Evolutionary conservation across 1,284 basidiomycete genomes (phyloP).

Genomic region (Leccinum pallidistipes): DNA sequence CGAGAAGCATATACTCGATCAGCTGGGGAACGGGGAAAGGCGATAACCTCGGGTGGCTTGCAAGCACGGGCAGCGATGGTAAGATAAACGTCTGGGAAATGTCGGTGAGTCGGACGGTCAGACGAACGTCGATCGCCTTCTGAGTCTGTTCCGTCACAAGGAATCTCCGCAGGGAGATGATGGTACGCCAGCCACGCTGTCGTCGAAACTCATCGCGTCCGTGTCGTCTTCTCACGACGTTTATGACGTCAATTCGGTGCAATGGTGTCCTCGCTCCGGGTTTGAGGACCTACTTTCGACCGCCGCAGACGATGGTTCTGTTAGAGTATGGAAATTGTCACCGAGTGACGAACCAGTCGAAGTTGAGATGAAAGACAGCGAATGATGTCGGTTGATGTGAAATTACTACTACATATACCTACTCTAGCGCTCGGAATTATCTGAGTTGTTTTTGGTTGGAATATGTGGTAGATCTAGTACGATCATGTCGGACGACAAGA

Average conservation of each 20-base stretch:
- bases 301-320: conserved; percentile 76
- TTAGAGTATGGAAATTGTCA: conserved; percentile 63
- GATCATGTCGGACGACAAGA: conserved; percentile 21
- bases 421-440: background rate
- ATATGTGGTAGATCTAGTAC: conserved; percentile 9
- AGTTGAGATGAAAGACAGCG: background rate
- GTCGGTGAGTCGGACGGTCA: conserved; percentile 42
- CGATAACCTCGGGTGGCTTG: conserved; percentile 69
- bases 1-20: conserved; percentile 77
- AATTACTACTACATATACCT: background rate
- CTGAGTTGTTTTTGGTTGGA: background rate
- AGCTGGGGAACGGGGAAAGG: conserved; percentile 68
- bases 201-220: conserved; percentile 49
- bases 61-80: conserved; percentile 77
- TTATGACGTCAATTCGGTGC: conserved; percentile 75
- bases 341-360: background rate
- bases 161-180: conserved; percentile 27
- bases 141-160: conserved; percentile 9
- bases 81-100: conserved; percentile 74
- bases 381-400: background rate
- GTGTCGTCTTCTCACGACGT: conserved; percentile 67
- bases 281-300: conserved; percentile 69
- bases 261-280: conserved; percentile 71
- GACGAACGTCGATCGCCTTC: background rate
- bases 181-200: conserved; percentile 30